phyloP scores from a whole-genome alignment of 345 rosid genomes.

The Citrus unshiu region DNA sequence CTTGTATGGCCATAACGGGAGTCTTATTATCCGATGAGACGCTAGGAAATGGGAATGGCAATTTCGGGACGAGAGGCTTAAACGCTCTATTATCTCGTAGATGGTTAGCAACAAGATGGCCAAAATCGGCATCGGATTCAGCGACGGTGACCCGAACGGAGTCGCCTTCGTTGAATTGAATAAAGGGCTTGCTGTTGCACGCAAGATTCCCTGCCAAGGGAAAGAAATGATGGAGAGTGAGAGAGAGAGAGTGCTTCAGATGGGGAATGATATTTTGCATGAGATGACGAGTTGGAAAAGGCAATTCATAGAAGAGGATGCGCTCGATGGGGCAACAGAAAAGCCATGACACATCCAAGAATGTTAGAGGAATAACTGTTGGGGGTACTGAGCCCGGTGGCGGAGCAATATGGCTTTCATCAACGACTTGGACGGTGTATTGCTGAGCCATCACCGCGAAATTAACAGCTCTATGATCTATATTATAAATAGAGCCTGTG shows the following conservation, averaged over 20 bases:
- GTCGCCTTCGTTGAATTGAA: conserved; percentile 27
- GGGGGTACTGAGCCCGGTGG: conserved; percentile 29
- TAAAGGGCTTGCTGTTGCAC: conserved; percentile 16
- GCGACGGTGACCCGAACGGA: conserved; percentile 23
- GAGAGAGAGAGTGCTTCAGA: conserved; percentile 46
- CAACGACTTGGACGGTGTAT: background rate
- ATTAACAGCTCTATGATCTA: too few species aligned
- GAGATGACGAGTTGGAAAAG: conserved; percentile 27
- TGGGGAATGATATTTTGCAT: conserved; percentile 27
- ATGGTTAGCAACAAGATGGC: conserved; percentile 10
- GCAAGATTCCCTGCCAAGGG: conserved; percentile 34
- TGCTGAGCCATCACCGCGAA: background rate
- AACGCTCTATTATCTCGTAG: conserved; percentile 22
- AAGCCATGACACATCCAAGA: conserved; percentile 32
- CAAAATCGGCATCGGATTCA: conserved; percentile 35
- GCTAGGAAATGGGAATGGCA: conserved; percentile 17
- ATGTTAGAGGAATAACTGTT: conserved; percentile 33
- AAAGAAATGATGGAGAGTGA: conserved; percentile 40
- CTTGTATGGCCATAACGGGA: conserved; percentile 24
- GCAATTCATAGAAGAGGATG: conserved; percentile 35
- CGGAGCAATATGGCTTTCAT: conserved; percentile 28
- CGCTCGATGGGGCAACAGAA: conserved; percentile 15
- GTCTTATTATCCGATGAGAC: background rate
- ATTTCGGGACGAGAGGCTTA: conserved; percentile 22
- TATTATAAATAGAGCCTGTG: too few species aligned